These are phyloP conservation scores for Dichomitus squalens DNA, from an alignment of 1,284 basidiomycete species.

Conservation along the genomic window DNA sequence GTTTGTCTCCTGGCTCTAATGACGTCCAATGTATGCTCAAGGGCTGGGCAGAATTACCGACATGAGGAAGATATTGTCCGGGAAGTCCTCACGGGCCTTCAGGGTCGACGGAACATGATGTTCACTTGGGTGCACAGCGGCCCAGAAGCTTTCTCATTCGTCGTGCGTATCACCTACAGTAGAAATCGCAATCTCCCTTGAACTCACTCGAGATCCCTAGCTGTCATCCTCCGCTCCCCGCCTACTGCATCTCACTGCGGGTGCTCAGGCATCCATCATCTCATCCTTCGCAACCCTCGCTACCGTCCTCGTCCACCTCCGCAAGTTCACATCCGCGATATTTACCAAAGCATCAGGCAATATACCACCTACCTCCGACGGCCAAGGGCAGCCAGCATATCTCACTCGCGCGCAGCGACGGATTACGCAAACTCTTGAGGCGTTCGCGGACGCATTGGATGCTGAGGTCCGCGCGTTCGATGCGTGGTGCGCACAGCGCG, in stretches of 20 bases:
- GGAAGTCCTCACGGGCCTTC: slow-evolving; percentile 72
- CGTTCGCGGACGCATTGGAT: slow-evolving; percentile 78
- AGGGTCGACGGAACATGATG: slow-evolving; percentile 67
- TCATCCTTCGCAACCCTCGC: slow-evolving; percentile 55
- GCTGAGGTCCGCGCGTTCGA: slow-evolving; percentile 59
- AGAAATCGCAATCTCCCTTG: too few species aligned
- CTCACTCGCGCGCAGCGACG: slow-evolving; percentile 20
- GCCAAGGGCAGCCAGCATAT: slow-evolving; percentile 12
- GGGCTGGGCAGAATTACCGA: slow-evolving; percentile 57
- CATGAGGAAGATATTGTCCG: slow-evolving; percentile 73
- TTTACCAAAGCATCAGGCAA: slow-evolving; percentile 35
- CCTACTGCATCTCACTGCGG: slow-evolving; percentile 64
- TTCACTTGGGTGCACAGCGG: slow-evolving; percentile 45
- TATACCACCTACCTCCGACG: background rate
- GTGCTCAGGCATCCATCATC: slow-evolving; percentile 65
- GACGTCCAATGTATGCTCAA: background rate
- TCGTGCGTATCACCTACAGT: slow-evolving; percentile 20
- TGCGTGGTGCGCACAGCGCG: slow-evolving; percentile 69
- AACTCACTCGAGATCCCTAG: slow-evolving; percentile 34
- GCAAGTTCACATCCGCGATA: slow-evolving; percentile 56
- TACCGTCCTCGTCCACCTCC: slow-evolving; percentile 60
- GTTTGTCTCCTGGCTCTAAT: slow-evolving; percentile 20
- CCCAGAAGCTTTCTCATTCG: slow-evolving; percentile 28
- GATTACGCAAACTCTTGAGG: slow-evolving; percentile 69
- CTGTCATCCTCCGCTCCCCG: slow-evolving; percentile 51